phyloP scores from a whole-genome alignment of 139 green algal species.

The Pedinophyceae sp. region DNA sequence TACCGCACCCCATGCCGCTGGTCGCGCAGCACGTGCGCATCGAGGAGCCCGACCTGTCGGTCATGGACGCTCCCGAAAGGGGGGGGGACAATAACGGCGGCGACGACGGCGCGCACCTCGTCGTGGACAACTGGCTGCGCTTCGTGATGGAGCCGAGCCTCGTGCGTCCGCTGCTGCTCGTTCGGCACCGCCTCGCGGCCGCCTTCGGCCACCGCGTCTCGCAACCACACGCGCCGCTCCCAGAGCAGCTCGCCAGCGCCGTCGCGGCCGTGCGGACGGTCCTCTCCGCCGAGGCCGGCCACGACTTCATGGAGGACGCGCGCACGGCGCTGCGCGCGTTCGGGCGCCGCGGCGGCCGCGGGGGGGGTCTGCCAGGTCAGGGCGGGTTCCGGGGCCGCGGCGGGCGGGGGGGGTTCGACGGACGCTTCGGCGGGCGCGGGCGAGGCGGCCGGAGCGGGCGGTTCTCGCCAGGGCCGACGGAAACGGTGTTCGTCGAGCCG shows the following conservation, averaged over 20 bases:
- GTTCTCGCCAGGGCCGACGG: too few relatives aligned
- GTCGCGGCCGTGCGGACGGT: not conserved
- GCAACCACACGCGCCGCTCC: conserved; percentile 4
- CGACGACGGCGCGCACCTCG: conserved; percentile 8
- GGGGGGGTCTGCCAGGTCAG: too few relatives aligned
- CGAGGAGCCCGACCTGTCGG: not conserved
- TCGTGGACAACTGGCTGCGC: conserved; percentile 29
- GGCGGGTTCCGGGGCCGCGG: too few relatives aligned
- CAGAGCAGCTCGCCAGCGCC: not conserved
- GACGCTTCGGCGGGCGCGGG: too few relatives aligned
- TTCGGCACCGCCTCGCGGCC: conserved; percentile 19
- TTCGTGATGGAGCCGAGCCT: conserved; percentile 7
- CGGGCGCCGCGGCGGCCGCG: too few relatives aligned
- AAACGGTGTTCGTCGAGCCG: too few relatives aligned
- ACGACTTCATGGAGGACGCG: not conserved
- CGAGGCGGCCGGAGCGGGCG: too few relatives aligned
- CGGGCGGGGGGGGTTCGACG: too few relatives aligned
- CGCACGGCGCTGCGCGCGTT: too few relatives aligned
- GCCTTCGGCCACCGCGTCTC: conserved; percentile 24
- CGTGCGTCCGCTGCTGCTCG: conserved; percentile 8
- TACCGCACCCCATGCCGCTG: conserved; percentile 21
- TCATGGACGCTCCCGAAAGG: too few relatives aligned
- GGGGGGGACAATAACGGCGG: too few relatives aligned
- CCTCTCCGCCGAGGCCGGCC: not conserved
- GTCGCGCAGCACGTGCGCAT: conserved; percentile 19